These are phyloP conservation scores for Bryopsis sp. DNA, from an alignment of 139 green algal species.

Conservation along the genomic window DNA sequence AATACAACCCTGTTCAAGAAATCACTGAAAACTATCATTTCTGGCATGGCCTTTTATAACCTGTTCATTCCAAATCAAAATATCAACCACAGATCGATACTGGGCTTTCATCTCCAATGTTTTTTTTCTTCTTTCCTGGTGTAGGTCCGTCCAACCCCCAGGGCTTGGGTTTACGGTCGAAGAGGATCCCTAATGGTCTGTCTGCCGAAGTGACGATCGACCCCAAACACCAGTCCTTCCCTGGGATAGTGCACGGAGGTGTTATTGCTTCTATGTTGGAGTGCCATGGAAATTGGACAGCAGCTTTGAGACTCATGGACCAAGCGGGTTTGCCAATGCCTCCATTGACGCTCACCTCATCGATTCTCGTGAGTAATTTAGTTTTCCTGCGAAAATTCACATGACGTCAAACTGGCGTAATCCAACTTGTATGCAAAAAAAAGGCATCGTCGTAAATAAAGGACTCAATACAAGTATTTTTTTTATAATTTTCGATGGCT, in stretches of 20 bases:
- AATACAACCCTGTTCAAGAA: too few relatives aligned
- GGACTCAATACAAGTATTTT: too few relatives aligned
- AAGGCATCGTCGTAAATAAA: too few relatives aligned
- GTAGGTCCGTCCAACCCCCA: constrained; percentile 26
- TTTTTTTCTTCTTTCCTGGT: constrained; percentile 3
- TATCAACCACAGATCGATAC: neutral
- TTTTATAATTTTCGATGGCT: too few relatives aligned
- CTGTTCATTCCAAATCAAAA: too few relatives aligned
- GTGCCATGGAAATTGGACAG: constrained; percentile 46
- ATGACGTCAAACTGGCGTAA: too few relatives aligned
- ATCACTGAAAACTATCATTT: too few relatives aligned
- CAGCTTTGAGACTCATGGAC: constrained; percentile 57
- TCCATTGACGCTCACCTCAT: constrained; percentile 45
- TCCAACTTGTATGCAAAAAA: too few relatives aligned
- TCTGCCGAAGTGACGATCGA: constrained; percentile 24
- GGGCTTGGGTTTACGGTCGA: constrained; percentile 38
- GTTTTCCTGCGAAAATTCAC: too few relatives aligned
- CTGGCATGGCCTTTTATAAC: too few relatives aligned
- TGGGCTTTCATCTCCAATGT: neutral
- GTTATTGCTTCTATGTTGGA: constrained; percentile 46
- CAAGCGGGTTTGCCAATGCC: constrained; percentile 34
- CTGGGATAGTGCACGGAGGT: constrained; percentile 52
- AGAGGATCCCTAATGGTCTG: constrained; percentile 34
- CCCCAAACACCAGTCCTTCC: constrained; percentile 11
- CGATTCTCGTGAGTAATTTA: neutral